These are phyloP conservation scores for Dryadomyces quercus-mongolicae DNA, from an alignment of 2,329 filamentous ascomycete species.

Conservation along the genomic window DNA sequence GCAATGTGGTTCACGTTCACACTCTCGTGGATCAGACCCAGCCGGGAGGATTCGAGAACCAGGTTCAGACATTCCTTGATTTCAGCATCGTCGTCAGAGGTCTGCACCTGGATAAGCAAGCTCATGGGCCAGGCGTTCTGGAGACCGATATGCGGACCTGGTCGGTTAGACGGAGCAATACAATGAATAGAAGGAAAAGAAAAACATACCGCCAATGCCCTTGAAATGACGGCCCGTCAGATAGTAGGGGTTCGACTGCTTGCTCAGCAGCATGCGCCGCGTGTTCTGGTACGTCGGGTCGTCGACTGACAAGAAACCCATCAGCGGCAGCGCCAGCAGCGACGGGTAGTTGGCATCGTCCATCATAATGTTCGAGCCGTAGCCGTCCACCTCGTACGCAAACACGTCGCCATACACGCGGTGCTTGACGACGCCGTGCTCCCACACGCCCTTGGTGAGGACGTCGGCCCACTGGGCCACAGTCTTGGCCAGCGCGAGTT, in stretches of 20 bases:
- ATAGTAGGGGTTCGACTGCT: slow-evolving; percentile 77
- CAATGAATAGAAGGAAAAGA: background rate
- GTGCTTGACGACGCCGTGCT: slow-evolving; percentile 71
- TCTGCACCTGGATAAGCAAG: slow-evolving; percentile 81
- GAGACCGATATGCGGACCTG: slow-evolving; percentile 63
- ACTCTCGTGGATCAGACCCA: slow-evolving; percentile 86
- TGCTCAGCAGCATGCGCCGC: slow-evolving; percentile 60
- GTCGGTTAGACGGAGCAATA: slow-evolving; percentile 7
- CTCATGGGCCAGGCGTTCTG: slow-evolving; percentile 96
- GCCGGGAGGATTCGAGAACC: slow-evolving; percentile 61
- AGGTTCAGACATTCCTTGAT: slow-evolving; percentile 60
- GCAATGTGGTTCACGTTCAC: slow-evolving; percentile 59
- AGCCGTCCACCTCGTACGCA: slow-evolving; percentile 81
- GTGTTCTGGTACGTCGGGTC: slow-evolving; percentile 80
- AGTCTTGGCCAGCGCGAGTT: slow-evolving; percentile 36
- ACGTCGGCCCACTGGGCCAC: slow-evolving; percentile 46
- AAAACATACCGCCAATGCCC: slow-evolving; percentile 70
- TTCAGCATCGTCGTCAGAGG: slow-evolving; percentile 69
- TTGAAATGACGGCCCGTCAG: slow-evolving; percentile 64
- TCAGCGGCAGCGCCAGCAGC: slow-evolving; percentile 62
- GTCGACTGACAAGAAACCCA: slow-evolving; percentile 57
- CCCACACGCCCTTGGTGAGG: slow-evolving; percentile 68
- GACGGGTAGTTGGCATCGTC: slow-evolving; percentile 84
- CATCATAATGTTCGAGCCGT: slow-evolving; percentile 72
- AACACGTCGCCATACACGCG: slow-evolving; percentile 68